Percentiles rank a stretch among this genome's conserved stretches.
phyloP scores from a whole-genome alignment of 2,329 filamentous ascomycete species.

The Trichophyton verrucosum region DNA sequence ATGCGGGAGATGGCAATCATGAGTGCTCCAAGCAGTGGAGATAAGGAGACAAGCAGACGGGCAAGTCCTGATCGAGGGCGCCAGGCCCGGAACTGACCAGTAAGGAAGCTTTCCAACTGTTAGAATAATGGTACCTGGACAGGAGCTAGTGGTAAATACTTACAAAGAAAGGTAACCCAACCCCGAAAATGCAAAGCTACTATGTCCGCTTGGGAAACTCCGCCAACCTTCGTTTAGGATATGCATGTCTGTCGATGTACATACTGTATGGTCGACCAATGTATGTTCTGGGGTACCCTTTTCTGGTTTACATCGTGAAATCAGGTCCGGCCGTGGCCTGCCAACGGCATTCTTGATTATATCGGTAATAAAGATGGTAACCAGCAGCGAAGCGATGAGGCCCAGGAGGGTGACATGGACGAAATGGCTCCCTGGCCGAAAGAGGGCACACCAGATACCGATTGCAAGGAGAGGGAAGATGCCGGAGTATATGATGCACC shows the following conservation, averaged over 20 bases:
- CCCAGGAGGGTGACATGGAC: slow-evolving; percentile 75
- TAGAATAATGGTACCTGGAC: not conserved
- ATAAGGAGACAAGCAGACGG: slow-evolving; percentile 42
- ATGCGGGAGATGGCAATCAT: slow-evolving; percentile 51
- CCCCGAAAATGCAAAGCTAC: slow-evolving; percentile 49
- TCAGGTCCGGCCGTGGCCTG: slow-evolving; percentile 70
- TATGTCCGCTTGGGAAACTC: slow-evolving; percentile 52
- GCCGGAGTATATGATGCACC: slow-evolving; percentile 66
- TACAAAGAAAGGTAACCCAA: slow-evolving; percentile 46
- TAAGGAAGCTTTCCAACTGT: slow-evolving; percentile 28
- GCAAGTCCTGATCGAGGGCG: slow-evolving; percentile 46
- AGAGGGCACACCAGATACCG: slow-evolving; percentile 49
- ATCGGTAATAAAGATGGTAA: slow-evolving; percentile 77
- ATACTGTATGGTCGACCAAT: slow-evolving; percentile 39
- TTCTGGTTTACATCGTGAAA: slow-evolving; percentile 71
- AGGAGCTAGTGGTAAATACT: slow-evolving; percentile 9
- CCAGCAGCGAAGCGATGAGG: slow-evolving; percentile 60
- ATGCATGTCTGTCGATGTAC: slow-evolving; percentile 41
- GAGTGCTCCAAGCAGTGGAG: slow-evolving; percentile 44
- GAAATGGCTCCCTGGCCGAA: slow-evolving; percentile 58
- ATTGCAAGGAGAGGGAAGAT: slow-evolving; percentile 58
- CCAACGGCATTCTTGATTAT: slow-evolving; percentile 81
- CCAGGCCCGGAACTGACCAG: slow-evolving; percentile 47
- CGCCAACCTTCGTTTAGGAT: slow-evolving; percentile 53
- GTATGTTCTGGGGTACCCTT: slow-evolving; percentile 43